A percentile compares a stretch with the other conserved stretches of the same genome.
Evolutionary conservation across 805 yeast species (phyloP).

Genomic region (Debaryomyces tyrocola): DNA sequence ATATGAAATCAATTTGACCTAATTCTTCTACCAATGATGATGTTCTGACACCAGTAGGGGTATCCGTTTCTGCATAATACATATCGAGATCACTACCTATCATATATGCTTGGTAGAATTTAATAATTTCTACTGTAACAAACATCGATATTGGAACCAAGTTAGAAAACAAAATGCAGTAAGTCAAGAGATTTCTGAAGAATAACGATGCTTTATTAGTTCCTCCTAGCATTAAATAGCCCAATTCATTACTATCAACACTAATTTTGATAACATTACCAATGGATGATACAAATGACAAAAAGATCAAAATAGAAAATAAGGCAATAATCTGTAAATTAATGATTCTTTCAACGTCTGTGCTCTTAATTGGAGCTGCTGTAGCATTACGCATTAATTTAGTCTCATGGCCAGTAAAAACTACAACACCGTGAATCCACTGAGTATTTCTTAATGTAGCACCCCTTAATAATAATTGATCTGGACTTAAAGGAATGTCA

Average conservation of each 20-base stretch:
- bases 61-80: slow-evolving; percentile 83
- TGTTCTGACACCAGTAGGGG: slow-evolving; percentile 93
- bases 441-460: slow-evolving; percentile 93
- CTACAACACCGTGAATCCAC: slow-evolving; percentile 91
- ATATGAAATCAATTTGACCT: slow-evolving; percentile 95
- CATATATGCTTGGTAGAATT: slow-evolving; percentile 91
- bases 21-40: slow-evolving; percentile 94
- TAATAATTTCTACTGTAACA: slow-evolving; percentile 94
- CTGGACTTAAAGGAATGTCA: slow-evolving; percentile 76
- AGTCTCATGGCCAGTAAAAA: slow-evolving; percentile 98
- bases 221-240: slow-evolving; percentile 69
- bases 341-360: slow-evolving; percentile 94
- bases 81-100: slow-evolving; percentile 93
- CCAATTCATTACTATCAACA: slow-evolving; percentile 50
- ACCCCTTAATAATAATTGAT: slow-evolving; percentile 89
- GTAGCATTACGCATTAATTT: slow-evolving; percentile 98
- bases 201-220: slow-evolving; percentile 69
- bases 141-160: slow-evolving; percentile 96
- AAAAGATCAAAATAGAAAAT: slow-evolving; percentile 72
- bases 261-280: slow-evolving; percentile 81
- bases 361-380: slow-evolving; percentile 95
- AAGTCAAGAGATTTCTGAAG: slow-evolving; percentile 85
- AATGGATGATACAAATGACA: slow-evolving; percentile 77
- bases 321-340: slow-evolving; percentile 88
- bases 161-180: slow-evolving; percentile 94